Percentiles rank a stretch among this genome's conserved stretches.
These are phyloP conservation scores for Blastobotrys apis DNA, from an alignment of 1,139 yeast species.

Conservation along the genomic window DNA sequence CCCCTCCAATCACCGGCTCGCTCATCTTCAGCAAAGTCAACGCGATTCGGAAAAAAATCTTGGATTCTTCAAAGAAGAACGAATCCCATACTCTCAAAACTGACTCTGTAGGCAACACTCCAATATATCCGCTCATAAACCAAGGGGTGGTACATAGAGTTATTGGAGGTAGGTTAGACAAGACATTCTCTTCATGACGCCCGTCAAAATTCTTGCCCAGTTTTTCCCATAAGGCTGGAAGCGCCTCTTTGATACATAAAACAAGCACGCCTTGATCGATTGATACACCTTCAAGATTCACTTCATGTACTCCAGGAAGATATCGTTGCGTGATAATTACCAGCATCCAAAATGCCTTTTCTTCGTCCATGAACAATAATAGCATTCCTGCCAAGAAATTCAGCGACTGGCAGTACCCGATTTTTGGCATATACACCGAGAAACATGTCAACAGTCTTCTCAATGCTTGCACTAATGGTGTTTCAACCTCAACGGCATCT, in stretches of 20 bases:
- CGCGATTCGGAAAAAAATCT: slow-evolving; percentile 77
- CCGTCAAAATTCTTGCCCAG: slow-evolving; percentile 42
- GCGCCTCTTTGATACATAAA: slow-evolving; percentile 76
- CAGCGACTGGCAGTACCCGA: slow-evolving; percentile 93
- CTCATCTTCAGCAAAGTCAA: slow-evolving; percentile 76
- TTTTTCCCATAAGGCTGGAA: slow-evolving; percentile 75
- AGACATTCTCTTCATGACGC: slow-evolving; percentile 53
- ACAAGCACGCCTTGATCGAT: slow-evolving; percentile 92
- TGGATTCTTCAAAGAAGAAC: slow-evolving; percentile 86
- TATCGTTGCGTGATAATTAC: slow-evolving; percentile 82
- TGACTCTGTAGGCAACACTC: slow-evolving; percentile 81
- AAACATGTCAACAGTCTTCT: slow-evolving; percentile 81
- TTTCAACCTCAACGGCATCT: slow-evolving; percentile 39
- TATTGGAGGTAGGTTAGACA: slow-evolving; percentile 78
- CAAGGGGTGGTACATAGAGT: slow-evolving; percentile 93
- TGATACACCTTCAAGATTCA: slow-evolving; percentile 88
- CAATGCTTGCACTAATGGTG: slow-evolving; percentile 62
- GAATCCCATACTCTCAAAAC: slow-evolving; percentile 92
- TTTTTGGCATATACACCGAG: slow-evolving; percentile 79
- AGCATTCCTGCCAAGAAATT: slow-evolving; percentile 87
- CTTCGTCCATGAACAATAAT: slow-evolving; percentile 81
- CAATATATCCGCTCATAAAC: slow-evolving; percentile 95
- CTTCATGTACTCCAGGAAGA: slow-evolving; percentile 88
- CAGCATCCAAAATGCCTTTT: slow-evolving; percentile 90
- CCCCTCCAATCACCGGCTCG: slow-evolving; percentile 54